phyloP scores from a whole-genome alignment of 345 rosid species.

The Boechera stricta region DNA sequence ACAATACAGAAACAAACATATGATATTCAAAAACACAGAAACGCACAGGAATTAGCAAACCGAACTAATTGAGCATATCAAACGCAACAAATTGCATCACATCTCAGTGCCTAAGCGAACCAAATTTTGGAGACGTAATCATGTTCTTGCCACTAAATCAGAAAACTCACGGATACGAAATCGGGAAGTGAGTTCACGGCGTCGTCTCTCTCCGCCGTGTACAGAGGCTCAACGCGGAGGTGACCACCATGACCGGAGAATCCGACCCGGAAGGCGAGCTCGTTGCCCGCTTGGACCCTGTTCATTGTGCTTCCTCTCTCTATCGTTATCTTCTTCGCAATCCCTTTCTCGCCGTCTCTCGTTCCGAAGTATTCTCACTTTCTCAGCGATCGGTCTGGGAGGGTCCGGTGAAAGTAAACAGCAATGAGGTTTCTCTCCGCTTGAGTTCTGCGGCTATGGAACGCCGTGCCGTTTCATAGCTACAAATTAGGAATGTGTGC shows the following conservation, averaged over 20 bases:
- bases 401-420: conserved; percentile 24
- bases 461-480: conserved; percentile 22
- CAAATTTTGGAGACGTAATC: conserved; percentile 10
- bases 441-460: neutral
- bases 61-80: neutral
- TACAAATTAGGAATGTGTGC: neutral
- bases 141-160: neutral
- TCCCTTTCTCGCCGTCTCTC: conserved; percentile 11
- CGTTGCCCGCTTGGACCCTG: conserved; percentile 69
- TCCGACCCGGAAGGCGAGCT: conserved; percentile 79
- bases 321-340: conserved; percentile 20
- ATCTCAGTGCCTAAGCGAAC: conserved; percentile 10
- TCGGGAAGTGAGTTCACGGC: conserved; percentile 80
- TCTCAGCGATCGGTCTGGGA: conserved; percentile 25
- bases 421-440: conserved; percentile 6
- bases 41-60: neutral
- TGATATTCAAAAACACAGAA: neutral
- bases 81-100: conserved; percentile 15
- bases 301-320: conserved; percentile 49
- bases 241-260: conserved; percentile 93
- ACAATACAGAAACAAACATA: neutral
- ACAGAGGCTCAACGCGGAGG: conserved; percentile 87
- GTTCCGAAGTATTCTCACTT: conserved; percentile 7
- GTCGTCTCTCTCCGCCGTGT: conserved; percentile 65
- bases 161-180: conserved; percentile 68